Evolutionary conservation across 2,329 filamentous ascomycete genomes (phyloP).

Genomic region (Eutypa lata): DNA sequence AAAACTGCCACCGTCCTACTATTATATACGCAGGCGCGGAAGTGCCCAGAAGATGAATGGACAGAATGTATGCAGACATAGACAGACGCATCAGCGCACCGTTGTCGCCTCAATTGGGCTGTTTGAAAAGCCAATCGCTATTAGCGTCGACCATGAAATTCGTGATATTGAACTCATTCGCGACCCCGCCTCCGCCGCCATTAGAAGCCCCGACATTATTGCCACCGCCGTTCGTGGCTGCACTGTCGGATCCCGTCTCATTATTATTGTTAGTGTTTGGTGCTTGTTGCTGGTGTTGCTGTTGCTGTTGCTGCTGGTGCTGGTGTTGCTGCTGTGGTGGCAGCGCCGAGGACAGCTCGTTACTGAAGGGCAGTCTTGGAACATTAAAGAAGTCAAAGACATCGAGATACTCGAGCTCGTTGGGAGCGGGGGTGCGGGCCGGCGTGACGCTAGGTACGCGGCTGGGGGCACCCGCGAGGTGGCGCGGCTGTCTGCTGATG

Average conservation of each 20-base stretch:
- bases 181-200: conserved; percentile 25
- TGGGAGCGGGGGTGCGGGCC: conserved; percentile 67
- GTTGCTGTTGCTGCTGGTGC: conserved; percentile 20
- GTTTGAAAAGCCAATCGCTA: conserved; percentile 71
- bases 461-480: conserved; percentile 37
- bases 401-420: conserved; percentile 86
- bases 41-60: no score
- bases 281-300: conserved; percentile 6
- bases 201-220: conserved; percentile 18
- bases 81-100: no score
- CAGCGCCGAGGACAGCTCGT: conserved; percentile 14
- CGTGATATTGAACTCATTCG: conserved; percentile 72
- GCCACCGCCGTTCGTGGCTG: conserved; percentile 14
- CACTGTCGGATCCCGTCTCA: conserved; percentile 11
- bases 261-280: conserved; percentile 10
- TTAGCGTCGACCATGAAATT: conserved; percentile 75
- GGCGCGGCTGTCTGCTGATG: conserved; percentile 74
- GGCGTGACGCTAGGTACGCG: conserved; percentile 54
- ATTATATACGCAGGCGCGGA: no score
- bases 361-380: conserved; percentile 62
- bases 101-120: conserved; percentile 24
- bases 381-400: conserved; percentile 96
- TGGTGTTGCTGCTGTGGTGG: neutral
- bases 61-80: no score
- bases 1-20: no score